Percentiles rank a stretch among this genome's conserved stretches.
Conservation (phyloP, 75 land plant species). For the Sequoiadendron giganteum region DNA sequence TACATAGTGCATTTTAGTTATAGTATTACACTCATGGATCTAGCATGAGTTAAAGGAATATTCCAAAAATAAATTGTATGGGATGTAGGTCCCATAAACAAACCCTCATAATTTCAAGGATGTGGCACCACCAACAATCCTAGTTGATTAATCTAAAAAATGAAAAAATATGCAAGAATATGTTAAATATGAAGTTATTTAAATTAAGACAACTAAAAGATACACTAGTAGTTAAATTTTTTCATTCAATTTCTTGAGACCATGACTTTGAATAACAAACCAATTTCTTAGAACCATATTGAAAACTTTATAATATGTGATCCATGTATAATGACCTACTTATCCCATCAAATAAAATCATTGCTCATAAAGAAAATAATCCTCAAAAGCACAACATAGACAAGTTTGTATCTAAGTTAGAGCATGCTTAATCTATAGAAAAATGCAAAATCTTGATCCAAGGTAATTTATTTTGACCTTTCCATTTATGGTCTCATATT, state of each 20-base stretch:
- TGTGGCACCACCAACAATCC: too few species aligned
- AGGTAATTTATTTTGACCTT: constrained; percentile 39
- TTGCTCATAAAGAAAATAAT: background rate
- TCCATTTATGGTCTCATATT: constrained; percentile 56
- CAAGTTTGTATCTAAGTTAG: background rate
- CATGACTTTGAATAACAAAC: constrained; percentile 56
- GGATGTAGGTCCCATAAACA: too few species aligned
- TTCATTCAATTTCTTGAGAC: constrained; percentile 44
- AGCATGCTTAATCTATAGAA: background rate
- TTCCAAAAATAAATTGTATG: too few species aligned
- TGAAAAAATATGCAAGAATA: background rate
- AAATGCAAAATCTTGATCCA: background rate
- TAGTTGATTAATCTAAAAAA: background rate
- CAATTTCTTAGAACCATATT: constrained; percentile 60
- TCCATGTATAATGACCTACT: constrained; percentile 77
- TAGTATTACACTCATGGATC: too few species aligned
- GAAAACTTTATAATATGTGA: constrained; percentile 69
- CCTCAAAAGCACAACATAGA: background rate
- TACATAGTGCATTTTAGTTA: too few species aligned
- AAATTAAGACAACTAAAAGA: background rate
- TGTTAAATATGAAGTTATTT: background rate
- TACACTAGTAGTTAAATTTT: background rate
- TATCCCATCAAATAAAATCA: constrained; percentile 17
- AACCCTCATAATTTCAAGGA: too few species aligned
- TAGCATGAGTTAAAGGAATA: too few species aligned